Base-by-base conservation (phyloP, 106 monocot species). In the Vanilla planifolia region DNA sequence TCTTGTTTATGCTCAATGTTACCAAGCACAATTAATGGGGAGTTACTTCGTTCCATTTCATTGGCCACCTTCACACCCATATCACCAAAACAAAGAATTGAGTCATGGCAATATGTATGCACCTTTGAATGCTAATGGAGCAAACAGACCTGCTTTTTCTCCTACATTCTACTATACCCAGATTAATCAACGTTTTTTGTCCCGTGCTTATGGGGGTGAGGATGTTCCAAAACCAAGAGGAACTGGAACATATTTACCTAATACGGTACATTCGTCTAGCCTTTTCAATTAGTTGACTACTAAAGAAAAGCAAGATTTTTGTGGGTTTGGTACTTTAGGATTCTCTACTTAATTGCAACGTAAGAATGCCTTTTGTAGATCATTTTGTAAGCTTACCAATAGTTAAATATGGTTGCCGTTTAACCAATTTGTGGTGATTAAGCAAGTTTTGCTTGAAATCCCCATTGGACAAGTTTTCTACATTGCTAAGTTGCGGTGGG, bases 231-330 rank as follows among this genome's bases (percentile, higher is more conserved):
- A 59, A 68, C 59, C 72, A 33, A 71, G 84, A 15, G 91, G 91
- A 27, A 87, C 84, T 15, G 96, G 86, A 42, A 91, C 91, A 22
- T 91, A 77, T 57, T 63, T 88, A 62, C 91, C 91, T 10, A 76
- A 83, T 39, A 73, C 34, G 86, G 95, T 95, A 89, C 67, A 27
- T 47, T 15, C 24, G 28, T 48, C 55, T 22, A 9, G 21, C 5
- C 5, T 17, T 63, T 60, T 47, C 14, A 7, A 47, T 47, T 7
- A n/a, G n/a, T 47, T n/a, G n/a, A 6, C 1, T 20, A 20, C 22
- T 6, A n/a, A 47, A 21, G n/a, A n/a, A n/a, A n/a, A n/a, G n/a
- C n/a, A n/a, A n/a, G n/a, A 47, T 47, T 2, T 47, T 21, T 8
- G 19, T 20, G 8, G 19, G 3, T 47, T 47, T 47, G 3, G 47